Percentiles rank a stretch among this genome's conserved stretches.
These are phyloP conservation scores for Ceratobasidium sp. DNA, from an alignment of 1,284 basidiomycete species.

Conservation along the genomic window DNA sequence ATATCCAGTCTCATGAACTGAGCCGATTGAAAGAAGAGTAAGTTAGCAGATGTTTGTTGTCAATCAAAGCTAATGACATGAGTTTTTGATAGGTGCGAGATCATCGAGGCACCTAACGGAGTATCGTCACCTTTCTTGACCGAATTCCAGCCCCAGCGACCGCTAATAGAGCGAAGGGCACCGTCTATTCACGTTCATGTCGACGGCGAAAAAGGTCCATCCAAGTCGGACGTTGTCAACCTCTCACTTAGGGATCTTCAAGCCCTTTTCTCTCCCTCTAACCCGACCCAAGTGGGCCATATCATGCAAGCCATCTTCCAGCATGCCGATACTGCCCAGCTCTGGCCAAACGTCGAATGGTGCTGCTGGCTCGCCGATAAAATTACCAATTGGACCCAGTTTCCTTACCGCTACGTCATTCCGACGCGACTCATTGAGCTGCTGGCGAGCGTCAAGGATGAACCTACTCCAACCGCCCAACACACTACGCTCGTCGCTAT, in stretches of 20 bases:
- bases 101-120: slow-evolving; percentile 25
- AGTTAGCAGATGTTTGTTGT: slow-evolving; percentile 46
- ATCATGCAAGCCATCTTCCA: slow-evolving; percentile 76
- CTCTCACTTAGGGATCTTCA: slow-evolving; percentile 77
- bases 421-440: slow-evolving; percentile 86
- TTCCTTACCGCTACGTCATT: slow-evolving; percentile 91
- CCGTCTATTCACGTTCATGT: slow-evolving; percentile 87
- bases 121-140: slow-evolving; percentile 70
- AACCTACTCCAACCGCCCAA: slow-evolving; percentile 59
- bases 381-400: slow-evolving; percentile 83
- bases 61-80: slow-evolving; percentile 1
- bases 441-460: slow-evolving; percentile 73
- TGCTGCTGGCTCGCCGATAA: slow-evolving; percentile 85
- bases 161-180: slow-evolving; percentile 78
- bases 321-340: slow-evolving; percentile 65
- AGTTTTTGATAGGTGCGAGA: slow-evolving; percentile 1
- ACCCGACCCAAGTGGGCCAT: slow-evolving; percentile 75
- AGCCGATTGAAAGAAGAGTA: slow-evolving; percentile 72
- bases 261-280: slow-evolving; percentile 77
- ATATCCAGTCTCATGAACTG: slow-evolving; percentile 71
- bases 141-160: slow-evolving; percentile 75
- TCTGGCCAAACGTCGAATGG: slow-evolving; percentile 78
- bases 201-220: slow-evolving; percentile 87
- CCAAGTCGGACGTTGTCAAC: slow-evolving; percentile 73
- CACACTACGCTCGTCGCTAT: slow-evolving; percentile 80